Evolutionary conservation across 192 early-diverging fungal species (phyloP).

Genomic region (Mortierella claussenii): DNA sequence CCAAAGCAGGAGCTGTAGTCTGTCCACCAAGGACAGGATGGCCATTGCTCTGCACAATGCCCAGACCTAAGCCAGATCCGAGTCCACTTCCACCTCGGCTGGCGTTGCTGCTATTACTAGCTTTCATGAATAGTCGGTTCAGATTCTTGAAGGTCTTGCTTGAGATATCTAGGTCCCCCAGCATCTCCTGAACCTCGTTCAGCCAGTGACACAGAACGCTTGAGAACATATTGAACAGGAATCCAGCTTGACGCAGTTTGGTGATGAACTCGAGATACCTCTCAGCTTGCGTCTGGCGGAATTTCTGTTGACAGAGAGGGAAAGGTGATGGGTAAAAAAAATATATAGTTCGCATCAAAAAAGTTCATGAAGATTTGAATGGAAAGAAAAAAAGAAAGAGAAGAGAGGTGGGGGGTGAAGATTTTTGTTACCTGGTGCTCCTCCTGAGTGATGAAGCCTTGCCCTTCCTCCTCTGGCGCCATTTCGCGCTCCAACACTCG

Average conservation of each 20-base stretch:
- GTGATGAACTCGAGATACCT: slow-evolving; percentile 55
- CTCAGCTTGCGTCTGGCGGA: slow-evolving; percentile 43
- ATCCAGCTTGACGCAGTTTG: slow-evolving; percentile 56
- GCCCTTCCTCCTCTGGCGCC: slow-evolving; percentile 10
- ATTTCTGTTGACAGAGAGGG: slow-evolving; percentile 35
- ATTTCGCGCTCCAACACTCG: slow-evolving; percentile 55
- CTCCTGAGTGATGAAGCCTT: not conserved
- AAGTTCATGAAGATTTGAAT: too few relatives aligned
- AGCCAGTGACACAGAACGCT: slow-evolving; percentile 59
- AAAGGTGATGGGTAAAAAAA: not conserved
- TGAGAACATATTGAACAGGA: slow-evolving; percentile 56
- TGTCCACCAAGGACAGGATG: not conserved
- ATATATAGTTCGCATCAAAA: too few relatives aligned
- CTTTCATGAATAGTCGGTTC: slow-evolving; percentile 27
- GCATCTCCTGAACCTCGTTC: slow-evolving; percentile 40
- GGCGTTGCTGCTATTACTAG: too few relatives aligned
- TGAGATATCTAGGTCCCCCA: slow-evolving; percentile 26
- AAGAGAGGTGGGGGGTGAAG: not conserved
- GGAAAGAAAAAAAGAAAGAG: not conserved
- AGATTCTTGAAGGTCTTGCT: slow-evolving; percentile 32
- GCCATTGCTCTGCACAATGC: not conserved
- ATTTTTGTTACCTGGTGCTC: slow-evolving; percentile 27
- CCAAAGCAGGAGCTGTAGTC: slow-evolving; percentile 7
- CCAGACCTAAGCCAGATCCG: too few relatives aligned
- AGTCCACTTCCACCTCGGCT: slow-evolving; percentile 9